Base-by-base conservation (phyloP, 352 stramenopile species). In the Phytopythium chamaehyphon region DNA sequence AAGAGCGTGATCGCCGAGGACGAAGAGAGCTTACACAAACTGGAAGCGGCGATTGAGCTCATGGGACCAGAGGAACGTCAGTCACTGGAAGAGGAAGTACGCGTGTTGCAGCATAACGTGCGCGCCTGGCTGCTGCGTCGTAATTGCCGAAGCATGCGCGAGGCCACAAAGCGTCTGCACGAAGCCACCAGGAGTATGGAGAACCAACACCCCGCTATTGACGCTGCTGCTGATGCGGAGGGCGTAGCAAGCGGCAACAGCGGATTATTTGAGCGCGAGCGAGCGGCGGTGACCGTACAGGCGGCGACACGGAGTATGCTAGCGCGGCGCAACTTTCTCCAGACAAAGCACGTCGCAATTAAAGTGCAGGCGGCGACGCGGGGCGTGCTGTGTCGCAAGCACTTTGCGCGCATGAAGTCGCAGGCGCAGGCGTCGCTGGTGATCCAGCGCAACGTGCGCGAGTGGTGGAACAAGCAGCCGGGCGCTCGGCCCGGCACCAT, bases 131-230 rank as follows among this genome's bases (percentile, higher is more conserved):
- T 97, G 31, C 71, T 96, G 18, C 85, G 87, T 19, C 80, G 87
- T 23, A 96, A 95, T 56, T 96, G 87, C 55, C 81, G 80, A 22
- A 89, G 86, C 49, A 91, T 96, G 78, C 78, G 86, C 18, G 86
- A 96, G 47, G 87, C 88, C 19, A 93, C 88, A 26, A 87, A 86
- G 47, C 70, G 76, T 26, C 61, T 96, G 6, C 73, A 93, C 21
- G 85, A 93, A 71, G 81, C 78, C 1, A 70, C 81, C 3, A 69
- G 69, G 23, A 86, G 40, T 59, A 84, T 89, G n/a, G 59, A 79
- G 40, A 59, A 83, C 19, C 69, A 78, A 23, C 64, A 84, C 47
- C 64, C 76, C 48, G 36, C 46, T 43, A 66, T 40, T 23, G 61
- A 64, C 26, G 57, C 31, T 46, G 37, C 11, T 42, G 14, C 6